Percentiles rank a stretch among this genome's conserved stretches.
Evolutionary conservation across 1,139 yeast genomes (phyloP).

Genomic region (Meyerozyma carpophila): DNA sequence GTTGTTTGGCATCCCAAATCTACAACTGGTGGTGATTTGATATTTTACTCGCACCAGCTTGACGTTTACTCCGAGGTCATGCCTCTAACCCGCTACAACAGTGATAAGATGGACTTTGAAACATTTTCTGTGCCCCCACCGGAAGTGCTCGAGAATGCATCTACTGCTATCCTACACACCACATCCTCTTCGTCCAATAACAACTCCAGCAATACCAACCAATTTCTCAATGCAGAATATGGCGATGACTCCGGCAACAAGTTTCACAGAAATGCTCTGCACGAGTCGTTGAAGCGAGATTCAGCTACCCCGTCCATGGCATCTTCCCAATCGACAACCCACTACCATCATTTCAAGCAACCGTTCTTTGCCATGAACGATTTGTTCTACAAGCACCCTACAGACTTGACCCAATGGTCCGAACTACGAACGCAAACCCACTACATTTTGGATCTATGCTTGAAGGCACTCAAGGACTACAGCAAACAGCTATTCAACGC

Average conservation of each 20-base stretch:
- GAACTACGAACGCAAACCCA: conserved; percentile 42
- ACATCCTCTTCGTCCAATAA: background rate
- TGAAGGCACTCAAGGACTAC: conserved; percentile 44
- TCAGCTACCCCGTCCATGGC: conserved; percentile 32
- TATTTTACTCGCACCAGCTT: conserved; percentile 55
- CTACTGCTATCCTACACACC: background rate
- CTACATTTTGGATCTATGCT: conserved; percentile 40
- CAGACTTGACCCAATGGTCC: conserved; percentile 58
- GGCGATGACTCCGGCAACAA: conserved; percentile 1
- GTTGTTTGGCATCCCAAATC: conserved; percentile 51
- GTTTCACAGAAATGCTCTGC: conserved; percentile 5
- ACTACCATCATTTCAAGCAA: conserved; percentile 38
- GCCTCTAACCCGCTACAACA: conserved; percentile 32
- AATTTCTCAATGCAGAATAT: background rate
- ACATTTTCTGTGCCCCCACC: background rate
- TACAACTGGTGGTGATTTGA: conserved; percentile 50
- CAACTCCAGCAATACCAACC: background rate
- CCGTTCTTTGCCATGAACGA: conserved; percentile 38
- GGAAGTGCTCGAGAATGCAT: background rate
- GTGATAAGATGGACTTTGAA: conserved; percentile 2
- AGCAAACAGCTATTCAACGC: conserved; percentile 48
- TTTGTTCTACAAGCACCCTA: conserved; percentile 50
- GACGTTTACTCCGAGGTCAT: conserved; percentile 52
- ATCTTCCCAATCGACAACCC: conserved; percentile 20
- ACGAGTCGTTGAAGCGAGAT: conserved; percentile 34